Evolutionary conservation across 208 protist genomes (phyloP).

Genomic region (Acanthamoeba culbertsoni): DNA sequence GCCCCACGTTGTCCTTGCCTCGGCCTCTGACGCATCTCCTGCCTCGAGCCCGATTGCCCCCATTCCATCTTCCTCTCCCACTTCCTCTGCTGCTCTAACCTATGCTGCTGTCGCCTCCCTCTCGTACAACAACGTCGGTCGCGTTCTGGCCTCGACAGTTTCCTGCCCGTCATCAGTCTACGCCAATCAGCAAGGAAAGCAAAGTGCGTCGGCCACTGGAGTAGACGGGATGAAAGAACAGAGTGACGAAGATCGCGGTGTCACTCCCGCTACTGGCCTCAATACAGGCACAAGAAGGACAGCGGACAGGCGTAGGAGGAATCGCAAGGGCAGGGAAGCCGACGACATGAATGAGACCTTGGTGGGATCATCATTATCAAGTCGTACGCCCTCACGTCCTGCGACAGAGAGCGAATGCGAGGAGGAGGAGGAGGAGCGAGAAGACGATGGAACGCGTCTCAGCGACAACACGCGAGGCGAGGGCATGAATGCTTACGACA

Average conservation of each 20-base stretch:
- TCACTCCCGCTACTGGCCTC: neutral
- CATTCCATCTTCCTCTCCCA: neutral
- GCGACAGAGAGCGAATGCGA: too few species aligned
- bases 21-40: neutral
- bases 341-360: too few species aligned
- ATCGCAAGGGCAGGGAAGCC: too few species aligned
- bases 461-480: neutral
- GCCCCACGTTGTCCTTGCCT: neutral
- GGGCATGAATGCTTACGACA: neutral
- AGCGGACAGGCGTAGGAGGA: too few species aligned
- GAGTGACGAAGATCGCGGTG: neutral
- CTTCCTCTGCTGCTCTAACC: neutral
- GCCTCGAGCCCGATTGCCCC: neutral
- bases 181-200: neutral
- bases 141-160: neutral
- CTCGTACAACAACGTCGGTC: neutral
- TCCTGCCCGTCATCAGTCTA: neutral
- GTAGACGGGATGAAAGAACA: neutral
- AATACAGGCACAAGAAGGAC: too few species aligned
- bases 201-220: neutral
- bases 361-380: too few species aligned
- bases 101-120: slow-evolving; percentile 2
- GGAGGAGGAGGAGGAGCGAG: neutral
- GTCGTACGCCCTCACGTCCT: too few species aligned
- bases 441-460: neutral